Evolutionary conservation across 306 rosid genomes (phyloP), one percentile per base, ranked within the genome.

Genomic region (Neltuma alba): DNA sequence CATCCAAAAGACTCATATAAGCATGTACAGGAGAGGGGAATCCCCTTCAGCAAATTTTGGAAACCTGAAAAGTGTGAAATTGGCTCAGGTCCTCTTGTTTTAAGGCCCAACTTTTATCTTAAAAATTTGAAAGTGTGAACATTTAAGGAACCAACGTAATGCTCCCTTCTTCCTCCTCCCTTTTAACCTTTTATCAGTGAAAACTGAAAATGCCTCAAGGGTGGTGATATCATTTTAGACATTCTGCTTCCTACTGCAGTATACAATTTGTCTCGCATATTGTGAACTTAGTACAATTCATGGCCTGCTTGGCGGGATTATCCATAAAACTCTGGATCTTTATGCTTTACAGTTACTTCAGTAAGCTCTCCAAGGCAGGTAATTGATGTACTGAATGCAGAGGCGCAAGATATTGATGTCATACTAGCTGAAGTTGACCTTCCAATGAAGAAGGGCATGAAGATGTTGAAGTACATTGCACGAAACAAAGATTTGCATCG

Each of bases 361-460:
- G 97, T 90, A 62, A 93, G 58, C 83, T 93, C 97, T 55, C 89
- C 96, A 25, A 89, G 98, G 77, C 94, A 96, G 82, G 97, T 93
- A 50, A 96, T 96, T 72, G 96, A 91, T 80, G 99, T 98, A 28
- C 79, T 96, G 87, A 96, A 93, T 85, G 98, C 96, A 1, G 98
- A 93, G 76, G 97, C 94, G 8, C 89, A 90, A 70, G 91, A 96
- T 74, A 96, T 96, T 62, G 97, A 96, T 83, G 86, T 96, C 84
- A 91, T 91, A 84, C 98, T 91, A 68, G 82, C 96, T 36, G 99
- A 96, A 86, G 90, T 91, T 64, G 97, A 93, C 87, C 95, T 95
- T 74, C 99, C 99, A 18, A 80, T 85, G 85, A 80, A 87, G 67
- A 95, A 91, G 86, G 99, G 99, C 74, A 88, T 89, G 91, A 91